Evolutionary conservation across 345 rosid species (phyloP).

Genomic region (Boechera divaricarpa): DNA sequence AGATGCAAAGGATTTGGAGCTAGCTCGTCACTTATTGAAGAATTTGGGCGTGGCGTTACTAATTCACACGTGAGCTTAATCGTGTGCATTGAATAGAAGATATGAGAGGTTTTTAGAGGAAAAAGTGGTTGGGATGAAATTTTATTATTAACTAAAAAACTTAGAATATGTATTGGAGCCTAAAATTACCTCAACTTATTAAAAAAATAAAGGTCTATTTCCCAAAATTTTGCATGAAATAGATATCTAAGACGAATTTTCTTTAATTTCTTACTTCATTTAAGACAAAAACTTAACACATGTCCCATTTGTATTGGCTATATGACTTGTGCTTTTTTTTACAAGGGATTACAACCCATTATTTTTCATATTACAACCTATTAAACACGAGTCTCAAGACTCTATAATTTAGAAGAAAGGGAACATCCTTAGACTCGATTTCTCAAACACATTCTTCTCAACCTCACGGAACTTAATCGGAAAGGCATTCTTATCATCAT

Average conservation of each 20-base stretch:
- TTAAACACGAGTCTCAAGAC: background rate
- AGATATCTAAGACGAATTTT: background rate
- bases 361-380: background rate
- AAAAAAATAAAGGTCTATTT: background rate
- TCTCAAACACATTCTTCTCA: slow-evolving; percentile 14
- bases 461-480: slow-evolving; percentile 31
- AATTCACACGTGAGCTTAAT: background rate
- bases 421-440: slow-evolving; percentile 33
- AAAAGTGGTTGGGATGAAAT: background rate
- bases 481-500: slow-evolving; percentile 29
- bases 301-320: background rate
- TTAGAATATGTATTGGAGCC: background rate
- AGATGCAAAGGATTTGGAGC: background rate
- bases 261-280: background rate
- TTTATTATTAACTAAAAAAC: background rate
- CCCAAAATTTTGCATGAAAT: background rate
- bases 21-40: background rate
- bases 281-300: background rate
- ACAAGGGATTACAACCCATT: slow-evolving; percentile 5
- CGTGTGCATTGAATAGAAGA: background rate
- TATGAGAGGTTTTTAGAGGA: background rate
- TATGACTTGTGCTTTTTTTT: background rate
- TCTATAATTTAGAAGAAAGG: slow-evolving; percentile 12
- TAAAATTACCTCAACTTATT: background rate
- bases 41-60: background rate